These are phyloP conservation scores for Cercospora zeae-maydis DNA, from an alignment of 2,329 filamentous ascomycete genomes.

Conservation along the genomic window DNA sequence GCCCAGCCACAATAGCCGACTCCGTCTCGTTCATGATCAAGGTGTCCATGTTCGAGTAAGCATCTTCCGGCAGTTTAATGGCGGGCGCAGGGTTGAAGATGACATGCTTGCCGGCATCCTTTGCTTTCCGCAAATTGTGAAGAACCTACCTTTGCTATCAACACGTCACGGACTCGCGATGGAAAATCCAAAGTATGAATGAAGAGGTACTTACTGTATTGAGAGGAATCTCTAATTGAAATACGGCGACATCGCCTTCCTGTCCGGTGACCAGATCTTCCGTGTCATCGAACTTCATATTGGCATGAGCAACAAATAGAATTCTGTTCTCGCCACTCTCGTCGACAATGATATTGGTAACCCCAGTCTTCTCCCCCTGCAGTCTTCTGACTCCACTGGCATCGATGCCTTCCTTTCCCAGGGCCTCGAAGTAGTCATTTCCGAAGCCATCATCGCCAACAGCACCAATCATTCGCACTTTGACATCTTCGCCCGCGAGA, in stretches of 20 bases:
- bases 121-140: constrained; percentile 33
- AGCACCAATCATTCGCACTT: constrained; percentile 50
- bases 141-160: constrained; percentile 24
- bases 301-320: constrained; percentile 48
- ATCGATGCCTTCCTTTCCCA: constrained; percentile 46
- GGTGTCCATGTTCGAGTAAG: constrained; percentile 67
- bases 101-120: constrained; percentile 45
- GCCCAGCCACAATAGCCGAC: constrained; percentile 66
- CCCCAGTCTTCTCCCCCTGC: constrained; percentile 45
- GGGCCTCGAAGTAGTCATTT: constrained; percentile 39
- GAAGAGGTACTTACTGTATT: constrained; percentile 33
- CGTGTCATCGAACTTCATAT: constrained; percentile 38
- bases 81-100: constrained; percentile 82
- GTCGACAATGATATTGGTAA: constrained; percentile 49
- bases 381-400: constrained; percentile 40
- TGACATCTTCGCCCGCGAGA: constrained; percentile 32
- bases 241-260: constrained; percentile 41
- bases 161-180: constrained; percentile 6
- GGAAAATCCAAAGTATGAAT: not conserved
- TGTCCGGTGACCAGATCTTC: constrained; percentile 15
- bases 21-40: constrained; percentile 90
- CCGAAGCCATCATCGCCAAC: constrained; percentile 48
- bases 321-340: constrained; percentile 49
- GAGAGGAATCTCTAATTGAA: constrained; percentile 49
- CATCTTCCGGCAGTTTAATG: constrained; percentile 60